Evolutionary conservation across 768 basidiomycete genomes (phyloP), one percentile per base, ranked within the genome.

Genomic region (Sarcomyxa edulis): DNA sequence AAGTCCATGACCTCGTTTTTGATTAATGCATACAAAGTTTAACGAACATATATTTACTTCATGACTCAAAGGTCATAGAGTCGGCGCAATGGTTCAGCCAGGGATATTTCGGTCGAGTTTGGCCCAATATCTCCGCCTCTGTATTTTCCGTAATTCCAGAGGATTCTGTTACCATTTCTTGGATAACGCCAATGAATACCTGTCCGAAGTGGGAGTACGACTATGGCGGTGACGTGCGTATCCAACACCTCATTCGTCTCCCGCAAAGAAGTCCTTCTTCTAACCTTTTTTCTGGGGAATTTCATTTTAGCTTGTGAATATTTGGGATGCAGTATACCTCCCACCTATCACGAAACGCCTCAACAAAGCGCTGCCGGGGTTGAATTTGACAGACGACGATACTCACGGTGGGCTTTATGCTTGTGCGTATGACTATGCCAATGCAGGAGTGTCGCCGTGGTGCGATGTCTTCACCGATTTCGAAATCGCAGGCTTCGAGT

Each of bases 161-260:
- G 44, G 52, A 65, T 35, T 44, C 45, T 30, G 49, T 50, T 36
- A 61, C 62, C n/a, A 51, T 60, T 14, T 61, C 63, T 27, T 68
- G 64, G 62, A 64, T 70, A 43, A 67, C 55, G 22, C 67, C 64
- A 19, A 63, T 63, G 62, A 51, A 55, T 37, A 64, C 60, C 12
- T 69, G 67, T 47, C 49, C 58, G 18, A 47, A 54, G n/a, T 64
- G 58, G 52, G 22, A 55, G 45, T 61, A 61, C 45, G 44, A 32
- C 24, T 60, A 49, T 35, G 60, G 60, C 11, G 52, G 53, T 42
- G 55, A 52, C 47, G 54, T 56, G n/a, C 8, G 47, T 40, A 9
- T 15, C 14, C 14, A 12, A n/a, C n/a, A n/a, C n/a, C n/a, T n/a
- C n/a, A n/a, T n/a, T n/a, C n/a, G n/a, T n/a, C n/a, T n/a, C n/a